Evolutionary conservation across 2,329 filamentous ascomycete genomes (phyloP).

Genomic region (Daldinia sp.): DNA sequence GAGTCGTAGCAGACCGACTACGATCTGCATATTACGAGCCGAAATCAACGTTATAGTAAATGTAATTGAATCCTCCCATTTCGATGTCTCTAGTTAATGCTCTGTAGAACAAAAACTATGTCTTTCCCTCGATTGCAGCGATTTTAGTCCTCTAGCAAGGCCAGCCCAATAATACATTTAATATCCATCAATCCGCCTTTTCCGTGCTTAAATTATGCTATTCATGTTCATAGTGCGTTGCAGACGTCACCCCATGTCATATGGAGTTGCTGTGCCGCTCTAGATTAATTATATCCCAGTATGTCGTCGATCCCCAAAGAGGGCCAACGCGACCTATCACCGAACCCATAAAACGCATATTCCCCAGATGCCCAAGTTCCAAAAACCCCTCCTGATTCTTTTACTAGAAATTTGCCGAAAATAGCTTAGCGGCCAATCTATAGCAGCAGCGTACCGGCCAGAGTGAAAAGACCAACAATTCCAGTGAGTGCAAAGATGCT

Average conservation of each 20-base stretch:
- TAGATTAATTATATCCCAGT: slow-evolving; percentile 23
- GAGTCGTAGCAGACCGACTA: not conserved
- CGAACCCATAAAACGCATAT: slow-evolving; percentile 19
- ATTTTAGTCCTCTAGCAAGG: slow-evolving; percentile 32
- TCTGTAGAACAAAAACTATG: slow-evolving; percentile 17
- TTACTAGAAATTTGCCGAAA: not conserved
- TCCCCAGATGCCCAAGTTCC: slow-evolving; percentile 4
- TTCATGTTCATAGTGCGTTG: slow-evolving; percentile 3
- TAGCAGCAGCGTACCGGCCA: slow-evolving; percentile 52
- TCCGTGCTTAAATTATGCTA: slow-evolving; percentile 8
- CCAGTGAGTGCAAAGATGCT: slow-evolving; percentile 48
- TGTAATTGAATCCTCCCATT: slow-evolving; percentile 11
- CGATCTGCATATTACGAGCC: not conserved
- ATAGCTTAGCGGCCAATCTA: slow-evolving; percentile 38
- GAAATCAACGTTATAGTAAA: not conserved
- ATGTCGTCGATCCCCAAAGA: slow-evolving; percentile 4
- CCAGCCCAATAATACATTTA: slow-evolving; percentile 22
- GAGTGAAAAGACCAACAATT: slow-evolving; percentile 48
- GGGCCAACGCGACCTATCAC: slow-evolving; percentile 15
- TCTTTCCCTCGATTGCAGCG: slow-evolving; percentile 5
- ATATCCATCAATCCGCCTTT: slow-evolving; percentile 27
- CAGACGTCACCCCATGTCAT: not conserved
- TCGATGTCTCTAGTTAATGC: slow-evolving; percentile 13
- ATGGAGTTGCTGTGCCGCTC: slow-evolving; percentile 3
- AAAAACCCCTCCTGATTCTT: not conserved